Base-by-base conservation (phyloP, 805 yeast species). In the Lachancea kluyveri region DNA sequence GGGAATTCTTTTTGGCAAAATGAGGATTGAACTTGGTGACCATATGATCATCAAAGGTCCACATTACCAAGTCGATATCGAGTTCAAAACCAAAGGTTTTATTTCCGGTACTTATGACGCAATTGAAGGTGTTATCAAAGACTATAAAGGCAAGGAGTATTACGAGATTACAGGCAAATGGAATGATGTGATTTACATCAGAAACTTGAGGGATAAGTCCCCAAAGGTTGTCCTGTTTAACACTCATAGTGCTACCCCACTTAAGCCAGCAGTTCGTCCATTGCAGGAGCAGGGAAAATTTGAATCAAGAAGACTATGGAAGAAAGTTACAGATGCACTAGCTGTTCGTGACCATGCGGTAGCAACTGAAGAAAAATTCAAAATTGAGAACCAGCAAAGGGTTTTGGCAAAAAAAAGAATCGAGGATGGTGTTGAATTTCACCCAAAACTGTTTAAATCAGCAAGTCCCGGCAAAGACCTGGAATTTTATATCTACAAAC, bases 81-180 rank as follows among this genome's bases (percentile, higher is more conserved):
- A 92, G 44, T 92, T 92, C 62, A 88, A 92, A 55, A 83, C 92
- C 5, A 92, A 92, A 59, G 98, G 98, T 1, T 83, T 87, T 53
- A 83, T 92, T 25, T 72, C 88, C 14, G 98, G 98, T 13, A 73
- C 90, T 3, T 92, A 90, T 58, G 94, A 92, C 56, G 83, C 83
- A 6, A 83, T 92, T 41, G 80, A 74, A 45, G 98, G 97, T 32
- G 59, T 55, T 4, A 68, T 88, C 32, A 75, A 70, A 50, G 68
- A 72, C 29, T 47, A 65, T 17, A 59, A 67, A 2, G 76, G 74
- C 13, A 75, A 79, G 43, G 64, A 64, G 2, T 55, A 79, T 21
- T 86, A 65, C 51, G 82, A 75, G 44, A 66, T 90, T 22, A 48
- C 79, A 8, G 98, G 98, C 9, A 90, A 92, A 59, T 92, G 98